Evolutionary conservation across 495 filamentous ascomycete species (phyloP).

Genomic region (Aspergillus bertholletiae): DNA sequence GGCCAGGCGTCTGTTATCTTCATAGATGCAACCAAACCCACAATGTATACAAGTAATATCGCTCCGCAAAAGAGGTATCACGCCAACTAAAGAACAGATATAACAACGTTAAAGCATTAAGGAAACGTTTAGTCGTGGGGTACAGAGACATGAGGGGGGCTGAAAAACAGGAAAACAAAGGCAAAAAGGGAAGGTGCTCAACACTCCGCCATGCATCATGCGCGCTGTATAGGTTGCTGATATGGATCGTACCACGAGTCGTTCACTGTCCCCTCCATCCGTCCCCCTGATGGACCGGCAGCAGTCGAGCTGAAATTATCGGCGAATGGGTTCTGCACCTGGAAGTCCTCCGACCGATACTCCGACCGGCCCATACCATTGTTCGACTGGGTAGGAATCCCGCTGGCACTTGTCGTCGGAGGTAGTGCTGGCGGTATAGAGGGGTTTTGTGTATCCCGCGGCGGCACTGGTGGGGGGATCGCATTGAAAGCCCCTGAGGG

Average conservation of each 20-base stretch:
- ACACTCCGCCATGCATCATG: neutral
- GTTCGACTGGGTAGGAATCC: constrained; percentile 3
- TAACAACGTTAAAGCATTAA: constrained; percentile 4
- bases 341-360: constrained; percentile 42
- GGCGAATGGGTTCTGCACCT: constrained; percentile 46
- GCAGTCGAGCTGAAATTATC: constrained; percentile 29
- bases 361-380: constrained; percentile 23
- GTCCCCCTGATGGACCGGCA: constrained; percentile 4
- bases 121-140: neutral
- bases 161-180: neutral
- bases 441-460: constrained; percentile 5
- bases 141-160: neutral
- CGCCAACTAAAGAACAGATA: constrained; percentile 7
- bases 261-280: constrained; percentile 7
- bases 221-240: constrained; percentile 10
- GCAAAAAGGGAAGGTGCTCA: neutral
- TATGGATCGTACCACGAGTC: constrained; percentile 12
- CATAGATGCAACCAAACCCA: neutral
- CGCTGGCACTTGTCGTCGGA: constrained; percentile 2
- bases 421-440: neutral
- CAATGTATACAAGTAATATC: constrained; percentile 1
- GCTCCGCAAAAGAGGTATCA: constrained; percentile 21
- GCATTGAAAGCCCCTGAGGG: constrained; percentile 15
- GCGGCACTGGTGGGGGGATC: constrained; percentile 13
- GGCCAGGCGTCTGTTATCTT: no score